These are phyloP conservation scores for Rhizomucor pusillus DNA, from an alignment of 371 early-diverging fungal genomes.

Conservation along the genomic window DNA sequence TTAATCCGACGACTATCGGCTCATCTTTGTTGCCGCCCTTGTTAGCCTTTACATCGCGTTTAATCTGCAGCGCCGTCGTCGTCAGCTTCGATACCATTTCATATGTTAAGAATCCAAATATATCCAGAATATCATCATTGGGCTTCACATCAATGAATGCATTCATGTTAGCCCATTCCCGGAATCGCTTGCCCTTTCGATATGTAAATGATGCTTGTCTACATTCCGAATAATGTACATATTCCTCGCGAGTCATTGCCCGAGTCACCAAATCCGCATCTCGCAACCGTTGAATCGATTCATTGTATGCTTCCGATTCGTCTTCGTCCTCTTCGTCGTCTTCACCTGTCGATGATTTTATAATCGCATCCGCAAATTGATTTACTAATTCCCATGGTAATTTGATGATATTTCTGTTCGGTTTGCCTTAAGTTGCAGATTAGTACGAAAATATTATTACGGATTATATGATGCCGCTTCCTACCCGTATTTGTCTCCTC, in stretches of 20 bases:
- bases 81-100: constrained; percentile 96
- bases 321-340: constrained; percentile 84
- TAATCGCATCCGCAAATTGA: constrained; percentile 68
- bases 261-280: constrained; percentile 91
- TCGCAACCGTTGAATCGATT: constrained; percentile 74
- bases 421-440: constrained; percentile 38
- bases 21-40: constrained; percentile 20
- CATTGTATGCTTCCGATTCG: constrained; percentile 83
- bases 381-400: constrained; percentile 90
- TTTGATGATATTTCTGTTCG: constrained; percentile 75
- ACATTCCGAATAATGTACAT: constrained; percentile 98
- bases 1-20: constrained; percentile 9
- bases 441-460: neutral
- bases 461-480: neutral
- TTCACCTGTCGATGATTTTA: constrained; percentile 55
- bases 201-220: constrained; percentile 97
- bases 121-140: constrained; percentile 94
- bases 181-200: constrained; percentile 91
- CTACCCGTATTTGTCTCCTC: constrained; percentile 66
- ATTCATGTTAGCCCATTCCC: constrained; percentile 94
- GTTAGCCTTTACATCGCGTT: constrained; percentile 37
- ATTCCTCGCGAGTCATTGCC: constrained; percentile 97
- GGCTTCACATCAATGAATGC: constrained; percentile 85
- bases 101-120: constrained; percentile 94
- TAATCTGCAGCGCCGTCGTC: constrained; percentile 81